phyloP scores from a whole-genome alignment of 495 filamentous ascomycete species.

The Daldinia grandis region DNA sequence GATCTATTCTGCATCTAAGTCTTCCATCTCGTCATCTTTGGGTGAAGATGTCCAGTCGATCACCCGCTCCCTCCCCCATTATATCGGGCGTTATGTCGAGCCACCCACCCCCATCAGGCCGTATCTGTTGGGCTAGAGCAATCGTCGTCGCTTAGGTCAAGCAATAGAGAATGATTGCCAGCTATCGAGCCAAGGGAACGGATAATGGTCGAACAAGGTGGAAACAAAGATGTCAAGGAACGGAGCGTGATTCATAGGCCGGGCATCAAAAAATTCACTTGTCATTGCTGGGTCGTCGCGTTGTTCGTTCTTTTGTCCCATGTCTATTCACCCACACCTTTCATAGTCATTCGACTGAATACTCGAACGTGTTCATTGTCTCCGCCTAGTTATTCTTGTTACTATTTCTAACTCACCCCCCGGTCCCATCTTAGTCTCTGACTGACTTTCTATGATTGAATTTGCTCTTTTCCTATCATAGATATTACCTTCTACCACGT shows the following conservation, averaged over 20 bases:
- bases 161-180: constrained; percentile 20
- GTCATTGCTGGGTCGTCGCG: constrained; percentile 3
- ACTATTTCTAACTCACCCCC: constrained; percentile 38
- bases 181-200: constrained; percentile 22
- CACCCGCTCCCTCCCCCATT: constrained; percentile 17
- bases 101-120: constrained; percentile 20
- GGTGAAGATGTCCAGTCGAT: constrained; percentile 42
- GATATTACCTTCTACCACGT: constrained; percentile 22
- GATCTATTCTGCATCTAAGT: constrained; percentile 27
- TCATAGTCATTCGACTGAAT: constrained; percentile 28
- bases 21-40: constrained; percentile 23
- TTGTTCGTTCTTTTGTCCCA: constrained; percentile 21
- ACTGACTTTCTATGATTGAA: constrained; percentile 34
- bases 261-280: constrained; percentile 8
- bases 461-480: constrained; percentile 20
- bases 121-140: constrained; percentile 42
- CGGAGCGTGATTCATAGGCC: constrained; percentile 23
- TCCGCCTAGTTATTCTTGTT: constrained; percentile 28
- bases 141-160: constrained; percentile 21
- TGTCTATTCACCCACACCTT: constrained; percentile 24
- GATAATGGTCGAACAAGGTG: constrained; percentile 40
- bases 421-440: constrained; percentile 14
- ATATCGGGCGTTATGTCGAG: constrained; percentile 23
- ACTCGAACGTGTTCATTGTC: constrained; percentile 36
- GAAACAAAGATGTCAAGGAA: constrained; percentile 40